Evolutionary conservation across 352 stramenopile genomes (phyloP).

Genomic region (Saprolegnia diclina): DNA sequence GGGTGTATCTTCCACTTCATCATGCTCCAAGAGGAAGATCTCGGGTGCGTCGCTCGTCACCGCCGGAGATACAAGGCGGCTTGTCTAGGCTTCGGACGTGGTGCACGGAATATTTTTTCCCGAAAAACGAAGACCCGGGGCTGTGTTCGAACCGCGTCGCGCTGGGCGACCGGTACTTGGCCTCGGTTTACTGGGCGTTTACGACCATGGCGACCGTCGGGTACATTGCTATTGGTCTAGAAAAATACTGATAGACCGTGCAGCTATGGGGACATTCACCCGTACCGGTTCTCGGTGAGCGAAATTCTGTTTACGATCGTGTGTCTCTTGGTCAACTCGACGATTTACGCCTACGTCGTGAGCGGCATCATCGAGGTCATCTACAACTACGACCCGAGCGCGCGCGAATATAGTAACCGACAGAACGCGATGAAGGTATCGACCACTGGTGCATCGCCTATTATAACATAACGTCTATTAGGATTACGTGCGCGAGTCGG

Average conservation of each 20-base stretch:
- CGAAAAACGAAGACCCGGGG: constrained; percentile 25
- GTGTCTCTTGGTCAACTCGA: constrained; percentile 69
- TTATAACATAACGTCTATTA: background rate
- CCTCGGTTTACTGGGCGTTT: constrained; percentile 83
- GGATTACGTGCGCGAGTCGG: constrained; percentile 68
- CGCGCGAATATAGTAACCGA: constrained; percentile 61
- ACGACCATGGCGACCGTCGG: constrained; percentile 89
- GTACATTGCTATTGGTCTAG: constrained; percentile 34
- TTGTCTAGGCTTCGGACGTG: constrained; percentile 37
- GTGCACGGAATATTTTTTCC: constrained; percentile 23
- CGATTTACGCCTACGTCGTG: constrained; percentile 74
- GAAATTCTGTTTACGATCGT: constrained; percentile 63
- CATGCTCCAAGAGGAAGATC: constrained; percentile 56
- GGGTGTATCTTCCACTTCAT: constrained; percentile 71
- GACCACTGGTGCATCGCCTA: too few relatives aligned
- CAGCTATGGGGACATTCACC: constrained; percentile 56
- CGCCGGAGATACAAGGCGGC: constrained; percentile 14
- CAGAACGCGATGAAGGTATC: constrained; percentile 77
- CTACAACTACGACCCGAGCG: constrained; percentile 64
- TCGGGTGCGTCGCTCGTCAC: constrained; percentile 28
- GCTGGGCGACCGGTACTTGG: constrained; percentile 59
- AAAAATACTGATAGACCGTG: background rate
- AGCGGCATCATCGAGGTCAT: constrained; percentile 76
- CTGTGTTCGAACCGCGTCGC: constrained; percentile 41
- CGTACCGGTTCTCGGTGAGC: constrained; percentile 63